Percentiles rank a stretch among this genome's conserved stretches.
These are phyloP conservation scores for Phytophthora nicotianae DNA, from an alignment of 352 stramenopile species.

Conservation along the genomic window DNA sequence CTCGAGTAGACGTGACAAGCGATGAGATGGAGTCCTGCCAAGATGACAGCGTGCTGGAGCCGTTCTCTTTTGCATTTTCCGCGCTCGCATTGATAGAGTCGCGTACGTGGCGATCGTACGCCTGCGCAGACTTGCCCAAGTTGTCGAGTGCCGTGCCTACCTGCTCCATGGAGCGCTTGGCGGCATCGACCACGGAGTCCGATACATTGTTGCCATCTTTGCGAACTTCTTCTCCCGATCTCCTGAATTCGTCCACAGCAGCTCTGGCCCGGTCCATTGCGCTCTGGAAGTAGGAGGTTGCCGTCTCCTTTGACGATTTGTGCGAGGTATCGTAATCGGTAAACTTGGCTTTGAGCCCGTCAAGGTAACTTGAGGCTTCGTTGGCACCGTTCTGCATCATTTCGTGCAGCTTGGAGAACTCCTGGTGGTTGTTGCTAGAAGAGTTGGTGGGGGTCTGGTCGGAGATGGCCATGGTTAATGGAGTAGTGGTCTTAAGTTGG, in stretches of 20 bases:
- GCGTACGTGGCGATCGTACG: conserved; percentile 25
- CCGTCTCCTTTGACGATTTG: conserved; percentile 38
- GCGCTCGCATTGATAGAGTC: conserved; percentile 28
- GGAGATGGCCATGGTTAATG: conserved; percentile 30
- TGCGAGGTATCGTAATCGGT: conserved; percentile 48
- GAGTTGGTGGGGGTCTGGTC: conserved; percentile 24
- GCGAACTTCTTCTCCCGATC: conserved; percentile 9
- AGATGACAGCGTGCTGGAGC: conserved; percentile 23
- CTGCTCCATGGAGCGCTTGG: conserved; percentile 42
- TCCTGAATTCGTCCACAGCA: conserved; percentile 33
- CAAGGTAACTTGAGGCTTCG: conserved; percentile 39
- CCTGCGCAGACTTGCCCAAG: conserved; percentile 28
- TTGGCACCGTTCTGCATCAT: conserved; percentile 36
- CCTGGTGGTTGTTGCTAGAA: conserved; percentile 31
- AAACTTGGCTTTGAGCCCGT: conserved; percentile 47
- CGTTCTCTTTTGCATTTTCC: conserved; percentile 31
- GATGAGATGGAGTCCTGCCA: conserved; percentile 37
- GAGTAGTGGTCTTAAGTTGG: background rate
- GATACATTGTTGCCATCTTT: conserved; percentile 30
- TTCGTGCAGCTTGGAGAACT: conserved; percentile 44
- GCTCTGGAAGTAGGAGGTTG: conserved; percentile 42
- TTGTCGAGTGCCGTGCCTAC: conserved; percentile 32
- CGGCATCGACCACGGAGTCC: conserved; percentile 22
- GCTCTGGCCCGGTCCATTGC: conserved; percentile 38
- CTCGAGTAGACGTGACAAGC: conserved; percentile 34